phyloP scores from a whole-genome alignment of 1,284 basidiomycete genomes.

The Phlebopus sp. region DNA sequence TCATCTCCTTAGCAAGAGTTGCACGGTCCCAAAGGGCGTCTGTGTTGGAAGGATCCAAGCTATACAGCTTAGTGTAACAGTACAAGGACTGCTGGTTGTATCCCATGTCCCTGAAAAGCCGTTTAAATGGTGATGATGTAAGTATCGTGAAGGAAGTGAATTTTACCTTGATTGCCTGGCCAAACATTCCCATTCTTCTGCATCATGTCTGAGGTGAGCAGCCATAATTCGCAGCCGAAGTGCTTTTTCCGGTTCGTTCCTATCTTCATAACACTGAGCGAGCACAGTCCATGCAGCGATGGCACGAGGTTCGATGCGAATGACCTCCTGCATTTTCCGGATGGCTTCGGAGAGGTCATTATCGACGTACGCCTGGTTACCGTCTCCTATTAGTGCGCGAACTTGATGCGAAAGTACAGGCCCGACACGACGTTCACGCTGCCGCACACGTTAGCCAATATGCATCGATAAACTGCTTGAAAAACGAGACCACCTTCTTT shows the following conservation, averaged over 20 bases:
- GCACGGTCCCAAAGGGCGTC: constrained; percentile 92
- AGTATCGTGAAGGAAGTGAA: background rate
- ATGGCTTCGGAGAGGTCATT: constrained; percentile 69
- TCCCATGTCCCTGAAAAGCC: constrained; percentile 57
- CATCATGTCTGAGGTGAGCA: constrained; percentile 82
- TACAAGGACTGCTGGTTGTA: constrained; percentile 87
- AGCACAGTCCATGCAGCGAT: constrained; percentile 84
- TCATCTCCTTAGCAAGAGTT: constrained; percentile 74
- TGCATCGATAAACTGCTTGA: too few relatives aligned
- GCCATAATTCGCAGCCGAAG: constrained; percentile 88
- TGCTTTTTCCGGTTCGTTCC: constrained; percentile 66
- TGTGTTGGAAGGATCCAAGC: constrained; percentile 77
- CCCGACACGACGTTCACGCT: constrained; percentile 38
- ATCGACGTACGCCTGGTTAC: constrained; percentile 85
- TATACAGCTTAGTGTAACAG: constrained; percentile 85
- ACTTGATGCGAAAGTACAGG: constrained; percentile 82
- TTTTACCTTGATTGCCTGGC: constrained; percentile 70
- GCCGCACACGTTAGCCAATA: background rate
- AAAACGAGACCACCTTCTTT: constrained; percentile 37
- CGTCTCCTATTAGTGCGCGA: constrained; percentile 76
- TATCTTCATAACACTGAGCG: constrained; percentile 74
- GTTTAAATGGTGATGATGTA: background rate
- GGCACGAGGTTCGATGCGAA: constrained; percentile 89
- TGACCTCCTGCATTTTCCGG: constrained; percentile 85
- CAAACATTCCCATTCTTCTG: constrained; percentile 85